Percentiles rank a stretch among this genome's conserved stretches.
Evolutionary conservation across 75 land plant species (phyloP).

Genomic region (Cunninghamia lanceolata): DNA sequence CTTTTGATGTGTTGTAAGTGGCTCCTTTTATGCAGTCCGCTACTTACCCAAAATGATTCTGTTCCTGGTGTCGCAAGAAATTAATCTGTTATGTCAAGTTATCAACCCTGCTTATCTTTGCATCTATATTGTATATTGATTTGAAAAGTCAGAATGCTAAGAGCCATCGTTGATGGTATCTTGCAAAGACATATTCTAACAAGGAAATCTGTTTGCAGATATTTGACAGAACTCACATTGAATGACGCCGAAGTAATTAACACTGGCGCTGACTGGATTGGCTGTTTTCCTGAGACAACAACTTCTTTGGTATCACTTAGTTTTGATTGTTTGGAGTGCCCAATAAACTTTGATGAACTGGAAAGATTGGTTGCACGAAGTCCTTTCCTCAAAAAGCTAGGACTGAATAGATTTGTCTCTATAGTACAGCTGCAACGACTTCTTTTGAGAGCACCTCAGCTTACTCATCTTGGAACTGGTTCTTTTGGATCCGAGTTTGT

Average conservation of each 20-base stretch:
- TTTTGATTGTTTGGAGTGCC: conserved; percentile 50
- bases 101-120: not conserved
- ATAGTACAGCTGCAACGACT: conserved; percentile 44
- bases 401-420: conserved; percentile 41
- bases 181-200: not conserved
- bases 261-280: conserved; percentile 62
- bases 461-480: conserved; percentile 72
- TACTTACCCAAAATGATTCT: not conserved
- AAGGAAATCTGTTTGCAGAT: conserved; percentile 17
- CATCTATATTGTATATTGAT: not conserved
- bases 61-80: not conserved
- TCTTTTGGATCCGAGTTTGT: conserved; percentile 29
- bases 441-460: conserved; percentile 56
- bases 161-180: not conserved
- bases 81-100: not conserved
- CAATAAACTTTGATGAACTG: conserved; percentile 49
- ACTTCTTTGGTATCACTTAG: conserved; percentile 46
- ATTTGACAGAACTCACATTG: conserved; percentile 61
- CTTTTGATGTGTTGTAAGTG: not conserved
- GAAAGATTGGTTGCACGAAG: conserved; percentile 58
- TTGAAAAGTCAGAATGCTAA: not conserved
- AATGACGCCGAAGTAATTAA: conserved; percentile 49
- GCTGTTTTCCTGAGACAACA: conserved; percentile 45
- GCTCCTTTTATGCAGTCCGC: not conserved
- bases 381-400: conserved; percentile 38